These are phyloP conservation scores for Hordeum marinum DNA, from an alignment of 176 grass and related monocot species.

Conservation along the genomic window DNA sequence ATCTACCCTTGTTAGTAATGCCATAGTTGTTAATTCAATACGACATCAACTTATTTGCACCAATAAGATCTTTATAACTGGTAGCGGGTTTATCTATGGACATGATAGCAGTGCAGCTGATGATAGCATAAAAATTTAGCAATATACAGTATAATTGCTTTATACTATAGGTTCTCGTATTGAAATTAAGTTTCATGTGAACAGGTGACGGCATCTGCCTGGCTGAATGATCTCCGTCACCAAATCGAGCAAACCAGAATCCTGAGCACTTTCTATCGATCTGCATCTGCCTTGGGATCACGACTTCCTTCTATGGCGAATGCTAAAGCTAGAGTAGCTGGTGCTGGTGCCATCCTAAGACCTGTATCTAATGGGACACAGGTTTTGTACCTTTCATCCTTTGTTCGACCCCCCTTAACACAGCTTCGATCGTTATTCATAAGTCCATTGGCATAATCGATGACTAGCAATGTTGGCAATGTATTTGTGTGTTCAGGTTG, in stretches of 20 bases:
- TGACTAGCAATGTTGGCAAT: background rate
- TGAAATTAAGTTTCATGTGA: constrained; percentile 12
- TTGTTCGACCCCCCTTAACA: background rate
- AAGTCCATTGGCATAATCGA: background rate
- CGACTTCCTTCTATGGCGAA: constrained; percentile 91
- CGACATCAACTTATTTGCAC: background rate
- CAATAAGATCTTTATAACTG: background rate
- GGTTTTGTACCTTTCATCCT: constrained; percentile 41
- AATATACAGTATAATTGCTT: background rate
- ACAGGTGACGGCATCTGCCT: constrained; percentile 94
- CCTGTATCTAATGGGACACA: constrained; percentile 91
- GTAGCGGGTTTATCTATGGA: background rate
- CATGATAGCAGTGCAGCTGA: background rate
- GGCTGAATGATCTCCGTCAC: constrained; percentile 89
- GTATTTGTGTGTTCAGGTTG: constrained; percentile 51
- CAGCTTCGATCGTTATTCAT: background rate
- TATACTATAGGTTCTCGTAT: background rate
- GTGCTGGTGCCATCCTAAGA: constrained; percentile 87
- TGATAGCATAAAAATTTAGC: background rate
- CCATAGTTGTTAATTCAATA: background rate
- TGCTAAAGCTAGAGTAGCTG: constrained; percentile 92
- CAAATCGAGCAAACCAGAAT: constrained; percentile 97
- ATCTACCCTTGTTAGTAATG: constrained; percentile 1
- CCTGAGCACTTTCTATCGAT: constrained; percentile 91
- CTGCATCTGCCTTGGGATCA: constrained; percentile 88